A percentile compares a stretch with the other conserved stretches of the same genome.
These are phyloP conservation scores for Ceratocystis destructans DNA, from an alignment of 2,329 filamentous ascomycete species.

Conservation along the genomic window DNA sequence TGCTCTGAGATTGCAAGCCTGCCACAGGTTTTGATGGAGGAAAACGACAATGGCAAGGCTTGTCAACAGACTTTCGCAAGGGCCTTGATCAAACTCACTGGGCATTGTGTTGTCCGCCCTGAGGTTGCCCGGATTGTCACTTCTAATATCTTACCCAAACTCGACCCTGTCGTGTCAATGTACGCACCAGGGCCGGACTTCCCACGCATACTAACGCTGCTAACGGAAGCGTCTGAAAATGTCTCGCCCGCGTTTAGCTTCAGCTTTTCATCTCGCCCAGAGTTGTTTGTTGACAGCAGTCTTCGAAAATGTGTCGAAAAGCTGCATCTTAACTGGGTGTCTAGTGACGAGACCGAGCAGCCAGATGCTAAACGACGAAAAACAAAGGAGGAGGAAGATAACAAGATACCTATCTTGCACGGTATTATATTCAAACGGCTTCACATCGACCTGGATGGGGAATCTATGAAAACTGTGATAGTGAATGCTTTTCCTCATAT, in stretches of 20 bases:
- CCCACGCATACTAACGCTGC: not conserved
- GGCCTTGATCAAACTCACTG: constrained; percentile 29
- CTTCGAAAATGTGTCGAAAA: constrained; percentile 24
- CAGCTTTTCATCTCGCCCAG: constrained; percentile 16
- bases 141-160: constrained; percentile 15
- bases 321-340: constrained; percentile 23
- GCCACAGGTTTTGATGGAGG: constrained; percentile 25
- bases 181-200: constrained; percentile 4
- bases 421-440: constrained; percentile 23
- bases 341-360: constrained; percentile 21
- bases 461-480: constrained; percentile 24
- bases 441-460: constrained; percentile 22
- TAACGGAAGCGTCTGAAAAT: constrained; percentile 13
- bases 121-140: constrained; percentile 13
- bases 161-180: constrained; percentile 2
- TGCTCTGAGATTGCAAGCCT: constrained; percentile 30
- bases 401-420: constrained; percentile 3
- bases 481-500: constrained; percentile 32
- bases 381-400: constrained; percentile 13
- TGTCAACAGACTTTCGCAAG: constrained; percentile 28
- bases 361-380: constrained; percentile 25
- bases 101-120: constrained; percentile 20
- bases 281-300: constrained; percentile 21
- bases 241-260: constrained; percentile 3
- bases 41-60: constrained; percentile 23